Base-by-base conservation (phyloP, 2,329 filamentous ascomycete genomes). In the Claviceps maximensis region DNA sequence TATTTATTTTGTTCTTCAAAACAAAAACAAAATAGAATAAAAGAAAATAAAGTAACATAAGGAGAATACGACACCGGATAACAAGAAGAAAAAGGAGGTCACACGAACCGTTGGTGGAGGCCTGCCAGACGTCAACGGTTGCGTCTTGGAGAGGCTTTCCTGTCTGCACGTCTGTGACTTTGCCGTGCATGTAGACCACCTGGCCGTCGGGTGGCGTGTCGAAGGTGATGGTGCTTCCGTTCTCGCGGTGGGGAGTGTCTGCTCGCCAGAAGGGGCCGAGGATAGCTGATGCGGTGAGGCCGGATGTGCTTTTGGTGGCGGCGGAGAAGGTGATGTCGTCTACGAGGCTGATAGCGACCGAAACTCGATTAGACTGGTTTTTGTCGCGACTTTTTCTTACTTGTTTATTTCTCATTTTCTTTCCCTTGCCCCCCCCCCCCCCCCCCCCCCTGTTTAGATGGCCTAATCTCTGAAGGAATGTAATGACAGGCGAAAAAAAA, bases 231-330 rank as follows among this genome's bases (percentile, higher is more conserved):
- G 74, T 82, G 47, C 75, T 78, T 49, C 86, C 88, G 62, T 86
- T 86, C n/a, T 80, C 69, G 47, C 83, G 77, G 54, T 77, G 70
- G 5, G 88, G 87, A 0, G 87, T 81, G 59, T 89, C 77, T 45
- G 80, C 76, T 6, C 87, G 78, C 79, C 87, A 94, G 71, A 95
- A 95, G 1, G 89, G 89, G 0, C 89, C 89, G 0, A 95, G 77
- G 58, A 95, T 89, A 42, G 88, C 82, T 4, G 86, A 86, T 2
- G 86, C 79, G 5, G 87, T 93, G 12, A 82, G 74, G 15, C 70
- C 62, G 15, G 72, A 70, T 41, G 63, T 57, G 38, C 62, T 60
- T 50, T 70, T 69, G 52, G 75, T 71, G 49, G 76, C 75, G 17
- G 62, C 58, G 50, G 80, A 82, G 69, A 82, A 85, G 53, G 85